These are phyloP conservation scores for Paraphoma sp. DNA, from an alignment of 2,329 filamentous ascomycete species.

Conservation along the genomic window DNA sequence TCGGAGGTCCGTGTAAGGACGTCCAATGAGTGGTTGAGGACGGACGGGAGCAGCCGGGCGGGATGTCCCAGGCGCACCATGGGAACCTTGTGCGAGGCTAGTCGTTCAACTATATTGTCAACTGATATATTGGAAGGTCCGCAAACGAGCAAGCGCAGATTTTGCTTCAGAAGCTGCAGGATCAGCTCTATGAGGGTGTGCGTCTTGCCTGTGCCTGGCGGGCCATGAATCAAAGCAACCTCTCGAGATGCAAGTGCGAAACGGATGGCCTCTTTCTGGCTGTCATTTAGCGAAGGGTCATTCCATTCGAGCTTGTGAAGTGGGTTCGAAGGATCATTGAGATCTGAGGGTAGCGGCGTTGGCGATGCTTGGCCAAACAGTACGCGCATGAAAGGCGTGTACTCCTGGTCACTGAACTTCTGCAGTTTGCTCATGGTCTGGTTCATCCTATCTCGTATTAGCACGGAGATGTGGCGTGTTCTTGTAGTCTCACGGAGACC, in stretches of 20 bases:
- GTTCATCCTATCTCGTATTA: conserved; percentile 59
- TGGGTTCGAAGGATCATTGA: conserved; percentile 48
- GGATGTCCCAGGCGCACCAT: conserved; percentile 93
- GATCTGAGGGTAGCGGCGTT: conserved; percentile 55
- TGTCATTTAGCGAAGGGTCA: conserved; percentile 65
- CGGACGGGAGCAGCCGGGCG: conserved; percentile 84
- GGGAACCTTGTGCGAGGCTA: conserved; percentile 82
- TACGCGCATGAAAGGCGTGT: conserved; percentile 65
- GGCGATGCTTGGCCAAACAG: conserved; percentile 66
- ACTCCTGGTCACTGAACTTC: conserved; percentile 62
- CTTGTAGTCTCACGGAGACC: conserved; percentile 23
- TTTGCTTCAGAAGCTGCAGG: conserved; percentile 79
- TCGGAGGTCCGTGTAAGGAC: conserved; percentile 90
- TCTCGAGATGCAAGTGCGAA: conserved; percentile 85
- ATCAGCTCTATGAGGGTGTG: conserved; percentile 96
- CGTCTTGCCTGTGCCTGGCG: conserved; percentile 95
- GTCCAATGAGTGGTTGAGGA: conserved; percentile 88
- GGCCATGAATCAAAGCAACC: conserved; percentile 90
- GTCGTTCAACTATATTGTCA: conserved; percentile 95
- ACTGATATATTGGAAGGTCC: conserved; percentile 97
- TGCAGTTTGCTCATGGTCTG: conserved; percentile 67
- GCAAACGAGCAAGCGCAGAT: conserved; percentile 84
- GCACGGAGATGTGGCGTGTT: conserved; percentile 3
- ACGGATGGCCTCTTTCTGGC: conserved; percentile 69
- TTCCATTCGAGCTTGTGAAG: conserved; percentile 59